Base-by-base conservation (phyloP, 345 rosid genomes). In the Linum lewisii region DNA sequence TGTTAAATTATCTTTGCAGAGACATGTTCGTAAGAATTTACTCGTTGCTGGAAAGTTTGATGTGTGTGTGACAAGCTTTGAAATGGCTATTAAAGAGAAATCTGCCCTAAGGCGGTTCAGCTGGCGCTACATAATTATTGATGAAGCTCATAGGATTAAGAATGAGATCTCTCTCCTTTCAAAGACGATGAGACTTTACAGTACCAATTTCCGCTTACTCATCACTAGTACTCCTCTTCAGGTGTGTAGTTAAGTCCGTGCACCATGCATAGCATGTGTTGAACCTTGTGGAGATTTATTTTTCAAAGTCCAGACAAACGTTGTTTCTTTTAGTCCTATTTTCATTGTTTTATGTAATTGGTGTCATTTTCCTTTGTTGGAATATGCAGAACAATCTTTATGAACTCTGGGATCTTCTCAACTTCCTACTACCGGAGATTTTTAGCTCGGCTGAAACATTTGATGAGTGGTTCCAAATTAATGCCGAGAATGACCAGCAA, bases 391-490 rank as follows among this genome's bases (percentile, higher is more conserved):
- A 93, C 79, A 93, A 93, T 76, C 97, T 93, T 73, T 96, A 93
- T 72, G 99, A 93, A 64, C 74, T 93, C 58, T 93, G 97, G 99
- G 77, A 95, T 66, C 99, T 93, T 70, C 95, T 93, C 55, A 93
- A 93, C 82, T 93, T 93, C 63, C 71, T 89, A 58, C 78, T 93
- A 37, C 97, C 96, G 0, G 97, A 93, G 82, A 88, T 93, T 53
- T 93, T 93, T 75, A 89, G 92, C 81, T 93, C 95, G 16, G 94
- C 99, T 59, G 97, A 93, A 75, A 89, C 96, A 73, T 93, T 93
- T 82, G 99, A 93, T 70, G 99, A 93, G 70, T 93, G 99, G 99
- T 93, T 93, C 72, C 99, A 93, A 81, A 93, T 93, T 65, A 89
- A 97, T 78, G 97, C 95, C 63, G 97, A 89, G 56, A 89, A 82